Base-by-base conservation (phyloP, 768 basidiomycete genomes). In the Saitozyma podzolica region DNA sequence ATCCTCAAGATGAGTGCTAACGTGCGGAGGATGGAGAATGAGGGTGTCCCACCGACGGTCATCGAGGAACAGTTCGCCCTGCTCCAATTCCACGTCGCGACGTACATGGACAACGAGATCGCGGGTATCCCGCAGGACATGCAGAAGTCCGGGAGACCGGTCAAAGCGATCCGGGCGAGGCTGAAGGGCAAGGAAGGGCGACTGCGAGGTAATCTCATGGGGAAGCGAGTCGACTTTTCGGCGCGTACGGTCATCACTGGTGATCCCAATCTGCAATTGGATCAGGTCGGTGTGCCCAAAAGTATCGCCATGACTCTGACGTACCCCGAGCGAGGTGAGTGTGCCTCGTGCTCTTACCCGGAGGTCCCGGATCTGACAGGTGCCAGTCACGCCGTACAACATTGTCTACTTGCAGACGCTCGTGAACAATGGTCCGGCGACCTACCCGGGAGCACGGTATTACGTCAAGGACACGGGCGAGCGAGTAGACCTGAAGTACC, bases 21-120 rank as follows among this genome's bases (percentile, higher is more conserved):
- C 67, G 90, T 99, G 19, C 85, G 92, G 52, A 85, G 91, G 70
- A 89, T 91, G 73, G 94, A 98, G 71, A 90, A 93, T 74, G 96
- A 98, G 79, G 95, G 96, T 69, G 92, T 93, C 5, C 96, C 96
- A 1, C 91, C 92, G 0, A 92, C 96, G 69, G 89, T 99, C 66
- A 90, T 95, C 70, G 88, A 88, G 16, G 94, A 98, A 80, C 95
- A 93, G 69, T 95, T 98, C 81, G 92, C 95, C 74, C 82, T 99
- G 50, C 85, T 98, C 6, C 95, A 97, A 86, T 99, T 94, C 78
- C 96, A 99, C 75, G 93, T 97, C 63, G 96, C 96, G 3, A 98
- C 96, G 0, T 99, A 98, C 78, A 99, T 99, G 95, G 96, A 99
- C 77, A 99, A 99, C 76, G 94, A 98, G 75, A 94, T 98, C 61